Percentiles rank a stretch among this genome's conserved stretches.
phyloP scores from a whole-genome alignment of 2,329 filamentous ascomycete species.

The Ophioceras dolichostomum region DNA sequence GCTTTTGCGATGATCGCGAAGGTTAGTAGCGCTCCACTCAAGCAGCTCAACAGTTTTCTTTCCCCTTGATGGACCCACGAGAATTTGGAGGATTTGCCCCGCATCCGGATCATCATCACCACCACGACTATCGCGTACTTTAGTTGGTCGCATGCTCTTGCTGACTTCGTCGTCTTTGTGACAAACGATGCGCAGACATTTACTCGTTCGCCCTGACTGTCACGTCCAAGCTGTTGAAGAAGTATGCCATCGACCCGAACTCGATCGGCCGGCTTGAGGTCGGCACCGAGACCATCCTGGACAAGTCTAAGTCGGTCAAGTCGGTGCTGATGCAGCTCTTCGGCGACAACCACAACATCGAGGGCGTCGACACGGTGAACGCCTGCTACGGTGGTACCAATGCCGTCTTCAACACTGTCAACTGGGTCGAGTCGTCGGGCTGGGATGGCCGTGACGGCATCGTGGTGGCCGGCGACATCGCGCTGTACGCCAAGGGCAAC shows the following conservation, averaged over 20 bases:
- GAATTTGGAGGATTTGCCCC: not conserved
- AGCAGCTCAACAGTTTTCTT: not conserved
- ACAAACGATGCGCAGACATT: constrained; percentile 57
- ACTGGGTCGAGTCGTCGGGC: constrained; percentile 77
- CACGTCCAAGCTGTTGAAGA: constrained; percentile 64
- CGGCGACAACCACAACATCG: constrained; percentile 70
- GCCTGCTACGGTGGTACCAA: constrained; percentile 83
- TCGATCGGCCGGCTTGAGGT: constrained; percentile 73
- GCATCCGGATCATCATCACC: not conserved
- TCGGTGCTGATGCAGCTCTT: constrained; percentile 81
- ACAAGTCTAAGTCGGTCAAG: constrained; percentile 90
- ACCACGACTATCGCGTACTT: too few relatives aligned
- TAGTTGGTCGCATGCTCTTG: not conserved
- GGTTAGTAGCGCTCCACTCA: constrained; percentile 36
- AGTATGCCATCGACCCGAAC: constrained; percentile 72
- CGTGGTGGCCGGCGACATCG: constrained; percentile 72
- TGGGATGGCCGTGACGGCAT: constrained; percentile 79
- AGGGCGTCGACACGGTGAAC: constrained; percentile 74
- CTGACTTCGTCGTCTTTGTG: constrained; percentile 1
- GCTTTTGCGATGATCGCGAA: constrained; percentile 83
- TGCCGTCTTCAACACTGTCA: constrained; percentile 69
- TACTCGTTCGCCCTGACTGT: constrained; percentile 76
- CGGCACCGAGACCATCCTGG: constrained; percentile 73
- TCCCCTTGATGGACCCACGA: constrained; percentile 2
- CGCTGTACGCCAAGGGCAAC: constrained; percentile 73